Evolutionary conservation across 352 stramenopile genomes (phyloP), one percentile per base, ranked within the genome.

Genomic region (Pythium dissotocum): DNA sequence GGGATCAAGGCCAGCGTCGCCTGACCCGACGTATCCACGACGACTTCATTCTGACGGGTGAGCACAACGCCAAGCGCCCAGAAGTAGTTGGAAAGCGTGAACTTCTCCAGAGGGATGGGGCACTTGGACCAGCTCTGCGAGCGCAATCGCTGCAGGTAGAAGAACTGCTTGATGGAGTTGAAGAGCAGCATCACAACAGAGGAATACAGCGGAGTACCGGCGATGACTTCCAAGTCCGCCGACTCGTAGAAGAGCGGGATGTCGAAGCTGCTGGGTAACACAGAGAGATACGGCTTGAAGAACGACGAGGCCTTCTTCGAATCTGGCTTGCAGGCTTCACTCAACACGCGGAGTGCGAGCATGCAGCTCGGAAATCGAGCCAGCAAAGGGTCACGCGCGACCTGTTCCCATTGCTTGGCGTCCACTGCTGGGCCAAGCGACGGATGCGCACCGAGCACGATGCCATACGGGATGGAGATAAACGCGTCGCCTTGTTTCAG

Each of bases 91-190:
- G 66, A 63, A 13, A 88, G 59, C 28, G 80, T 87, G 58, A 89
- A 83, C n/a, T 67, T 56, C 0, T 74, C 54, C 30, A 65, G 42
- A 5, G 76, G 68, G 6, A 82, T 76, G 3, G 71, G 70, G 26
- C 63, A 73, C 18, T 64, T 57, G 30, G 60, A 26, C 60, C 70
- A 75, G 1, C 61, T 55, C 40, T 75, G 38, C 10, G 77, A 60
- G 14, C 77, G 54, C 32, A 76, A 59, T 24, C 60, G 60, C 38
- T 73, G 71, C 18, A 89, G 55, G 67, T 89, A 85, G 44, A 75
- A 76, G 56, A 84, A 89, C 61, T 87, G 78, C 57, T 86, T 86
- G 75, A 89, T 78, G 28, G 73, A 75, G 61, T 87, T 89, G 75
- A 83, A 85, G 30, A 87, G 54, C 5, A 85, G 59, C 62, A 82